Evolutionary conservation across 352 stramenopile species (phyloP).

Genomic region (Phytopythium mirpurense): DNA sequence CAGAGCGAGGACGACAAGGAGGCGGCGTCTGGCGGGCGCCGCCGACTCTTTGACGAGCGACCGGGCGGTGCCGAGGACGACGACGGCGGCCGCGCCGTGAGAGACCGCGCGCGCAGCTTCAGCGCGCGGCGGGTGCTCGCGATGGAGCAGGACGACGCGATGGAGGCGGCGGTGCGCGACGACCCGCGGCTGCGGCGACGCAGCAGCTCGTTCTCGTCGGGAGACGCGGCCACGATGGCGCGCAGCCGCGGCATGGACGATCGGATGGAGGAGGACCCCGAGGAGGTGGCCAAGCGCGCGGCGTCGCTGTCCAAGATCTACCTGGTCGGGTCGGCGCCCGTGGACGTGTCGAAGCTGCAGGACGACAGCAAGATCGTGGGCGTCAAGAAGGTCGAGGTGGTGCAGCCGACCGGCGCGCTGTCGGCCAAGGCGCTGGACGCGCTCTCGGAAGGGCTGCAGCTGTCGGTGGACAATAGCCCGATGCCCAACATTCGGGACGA

Average conservation of each 20-base stretch:
- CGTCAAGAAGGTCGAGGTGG: constrained; percentile 69
- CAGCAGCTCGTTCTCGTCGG: constrained; percentile 66
- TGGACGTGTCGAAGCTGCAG: constrained; percentile 77
- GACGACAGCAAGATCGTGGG: constrained; percentile 72
- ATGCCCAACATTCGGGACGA: constrained; percentile 22
- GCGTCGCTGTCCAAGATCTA: constrained; percentile 84
- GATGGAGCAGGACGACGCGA: constrained; percentile 20
- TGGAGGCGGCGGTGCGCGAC: not conserved
- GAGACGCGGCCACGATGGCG: constrained; percentile 6
- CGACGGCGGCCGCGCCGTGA: constrained; percentile 17
- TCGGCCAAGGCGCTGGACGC: constrained; percentile 75
- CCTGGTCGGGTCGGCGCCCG: constrained; percentile 68
- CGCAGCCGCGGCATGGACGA: constrained; percentile 8
- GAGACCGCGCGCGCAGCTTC: constrained; percentile 39
- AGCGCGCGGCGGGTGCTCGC: constrained; percentile 31
- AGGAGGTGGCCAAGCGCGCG: constrained; percentile 56
- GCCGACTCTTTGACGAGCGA: constrained; percentile 8
- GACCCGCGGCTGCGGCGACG: constrained; percentile 22
- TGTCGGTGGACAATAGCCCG: constrained; percentile 57
- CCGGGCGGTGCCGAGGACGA: constrained; percentile 10
- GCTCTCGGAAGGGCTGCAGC: constrained; percentile 66
- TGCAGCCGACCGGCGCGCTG: constrained; percentile 68
- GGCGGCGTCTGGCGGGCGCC: constrained; percentile 7
- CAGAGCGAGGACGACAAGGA: constrained; percentile 10
- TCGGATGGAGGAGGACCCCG: constrained; percentile 15